These are phyloP conservation scores for Hortaea werneckii DNA, from an alignment of 2,329 filamentous ascomycete species.

Conservation along the genomic window DNA sequence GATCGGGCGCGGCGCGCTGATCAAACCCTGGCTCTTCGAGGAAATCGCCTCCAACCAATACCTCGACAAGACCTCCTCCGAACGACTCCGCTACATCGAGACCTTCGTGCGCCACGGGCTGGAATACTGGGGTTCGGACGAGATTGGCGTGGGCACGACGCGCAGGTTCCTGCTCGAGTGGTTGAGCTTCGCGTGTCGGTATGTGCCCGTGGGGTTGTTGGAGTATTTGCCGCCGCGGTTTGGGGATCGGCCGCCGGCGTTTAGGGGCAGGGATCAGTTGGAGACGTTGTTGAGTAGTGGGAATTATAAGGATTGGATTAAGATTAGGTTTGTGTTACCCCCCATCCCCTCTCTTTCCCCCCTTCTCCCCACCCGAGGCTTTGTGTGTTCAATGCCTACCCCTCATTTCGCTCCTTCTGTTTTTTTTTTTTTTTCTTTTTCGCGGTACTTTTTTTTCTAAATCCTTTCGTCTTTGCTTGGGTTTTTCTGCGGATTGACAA, in stretches of 20 bases:
- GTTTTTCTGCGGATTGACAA: no score
- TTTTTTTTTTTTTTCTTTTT: no score
- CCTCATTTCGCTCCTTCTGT: no score
- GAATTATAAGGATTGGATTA: conserved; percentile 97
- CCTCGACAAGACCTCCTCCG: conserved; percentile 83
- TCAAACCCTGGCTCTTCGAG: conserved; percentile 98
- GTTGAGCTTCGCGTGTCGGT: conserved; percentile 86
- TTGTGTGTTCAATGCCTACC: no score
- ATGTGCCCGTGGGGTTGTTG: conserved; percentile 79
- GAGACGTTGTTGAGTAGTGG: conserved; percentile 86
- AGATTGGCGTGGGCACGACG: conserved; percentile 84
- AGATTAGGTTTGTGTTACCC: no score
- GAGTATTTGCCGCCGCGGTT: conserved; percentile 81
- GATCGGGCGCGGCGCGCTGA: conserved; percentile 85
- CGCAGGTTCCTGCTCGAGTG: conserved; percentile 89
- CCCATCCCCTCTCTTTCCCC: no score
- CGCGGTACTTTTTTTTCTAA: no score
- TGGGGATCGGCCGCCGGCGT: conserved; percentile 81
- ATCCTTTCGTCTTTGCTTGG: no score
- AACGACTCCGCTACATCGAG: conserved; percentile 77
- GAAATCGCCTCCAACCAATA: conserved; percentile 89
- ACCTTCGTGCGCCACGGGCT: conserved; percentile 85
- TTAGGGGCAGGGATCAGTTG: conserved; percentile 73
- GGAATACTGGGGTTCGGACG: conserved; percentile 91
- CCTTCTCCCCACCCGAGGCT: no score